phyloP scores from a whole-genome alignment of 306 rosid genomes.

The Arachis hypogaea region DNA sequence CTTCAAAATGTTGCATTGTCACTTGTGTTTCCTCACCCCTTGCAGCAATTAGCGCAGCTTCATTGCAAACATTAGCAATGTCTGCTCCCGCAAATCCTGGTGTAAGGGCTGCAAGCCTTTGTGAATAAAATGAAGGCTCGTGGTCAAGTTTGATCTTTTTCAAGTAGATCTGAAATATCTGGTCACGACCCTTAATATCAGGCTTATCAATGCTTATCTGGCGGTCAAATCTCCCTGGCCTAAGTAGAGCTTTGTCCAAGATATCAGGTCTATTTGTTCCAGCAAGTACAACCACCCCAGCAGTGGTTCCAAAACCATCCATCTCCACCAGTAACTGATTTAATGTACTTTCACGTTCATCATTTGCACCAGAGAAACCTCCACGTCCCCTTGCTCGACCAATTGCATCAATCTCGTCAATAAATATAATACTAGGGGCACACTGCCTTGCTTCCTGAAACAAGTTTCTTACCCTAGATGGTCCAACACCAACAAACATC shows the following conservation, averaged over 20 bases:
- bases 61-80: slow-evolving; percentile 97
- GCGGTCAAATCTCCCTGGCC: slow-evolving; percentile 98
- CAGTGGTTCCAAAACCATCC: slow-evolving; percentile 96
- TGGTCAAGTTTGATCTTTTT: slow-evolving; percentile 87
- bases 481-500: slow-evolving; percentile 98
- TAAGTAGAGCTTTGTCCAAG: slow-evolving; percentile 85
- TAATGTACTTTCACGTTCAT: slow-evolving; percentile 96
- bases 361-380: slow-evolving; percentile 82
- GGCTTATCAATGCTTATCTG: slow-evolving; percentile 79
- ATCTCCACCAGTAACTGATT: slow-evolving; percentile 96
- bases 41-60: slow-evolving; percentile 97
- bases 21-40: slow-evolving; percentile 64
- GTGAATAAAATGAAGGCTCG: slow-evolving; percentile 81
- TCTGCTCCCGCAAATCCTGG: slow-evolving; percentile 99
- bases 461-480: slow-evolving; percentile 94
- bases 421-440: slow-evolving; percentile 94
- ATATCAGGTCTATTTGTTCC: slow-evolving; percentile 99
- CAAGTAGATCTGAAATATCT: slow-evolving; percentile 85
- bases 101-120: slow-evolving; percentile 95
- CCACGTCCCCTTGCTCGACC: slow-evolving; percentile 99
- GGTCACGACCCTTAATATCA: slow-evolving; percentile 88
- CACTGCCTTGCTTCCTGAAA: slow-evolving; percentile 95
- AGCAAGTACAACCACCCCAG: slow-evolving; percentile 98
- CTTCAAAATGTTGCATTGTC: slow-evolving; percentile 81
- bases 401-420: slow-evolving; percentile 97